Percentiles rank a stretch among this genome's conserved stretches.
phyloP scores from a whole-genome alignment of 2,329 filamentous ascomycete genomes.

The Arthroderma uncinatum region DNA sequence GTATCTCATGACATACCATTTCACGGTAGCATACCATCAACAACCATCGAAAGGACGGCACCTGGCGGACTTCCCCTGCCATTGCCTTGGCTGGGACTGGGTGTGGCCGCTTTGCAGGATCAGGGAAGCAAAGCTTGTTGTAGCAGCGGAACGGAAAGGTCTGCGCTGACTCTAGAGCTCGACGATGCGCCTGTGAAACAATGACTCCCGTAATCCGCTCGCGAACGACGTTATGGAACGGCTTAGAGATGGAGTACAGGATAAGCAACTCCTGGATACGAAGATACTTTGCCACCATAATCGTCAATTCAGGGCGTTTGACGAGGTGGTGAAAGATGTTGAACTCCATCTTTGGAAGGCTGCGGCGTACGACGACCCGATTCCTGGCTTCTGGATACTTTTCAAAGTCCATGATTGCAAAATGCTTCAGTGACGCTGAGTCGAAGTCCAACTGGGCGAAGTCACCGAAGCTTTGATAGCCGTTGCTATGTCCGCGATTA shows the following conservation, averaged over 20 bases:
- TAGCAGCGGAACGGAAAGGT: conserved; percentile 55
- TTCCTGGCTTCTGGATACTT: neutral
- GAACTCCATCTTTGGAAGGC: neutral
- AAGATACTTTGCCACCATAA: conserved; percentile 47
- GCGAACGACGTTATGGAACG: conserved; percentile 52
- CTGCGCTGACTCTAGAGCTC: conserved; percentile 44
- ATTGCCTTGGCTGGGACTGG: conserved; percentile 30
- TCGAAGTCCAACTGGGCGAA: conserved; percentile 9
- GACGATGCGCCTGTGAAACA: conserved; percentile 42
- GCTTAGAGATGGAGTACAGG: conserved; percentile 53
- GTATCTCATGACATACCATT: conserved; percentile 48
- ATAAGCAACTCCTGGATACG: conserved; percentile 46
- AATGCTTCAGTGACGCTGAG: conserved; percentile 9
- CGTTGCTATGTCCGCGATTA: conserved; percentile 10
- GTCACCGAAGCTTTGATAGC: conserved; percentile 10
- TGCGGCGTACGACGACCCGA: neutral
- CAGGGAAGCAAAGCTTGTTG: conserved; percentile 44
- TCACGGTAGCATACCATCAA: conserved; percentile 54
- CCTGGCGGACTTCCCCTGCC: conserved; percentile 33
- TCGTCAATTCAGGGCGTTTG: conserved; percentile 39
- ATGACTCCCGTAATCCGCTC: conserved; percentile 50
- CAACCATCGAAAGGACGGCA: conserved; percentile 58
- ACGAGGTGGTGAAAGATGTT: conserved; percentile 14
- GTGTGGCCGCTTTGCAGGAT: conserved; percentile 41
- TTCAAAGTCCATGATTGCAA: conserved; percentile 6